Conservation (phyloP, 108 stramenopile genomes). For the Skeletonema tropicum region DNA sequence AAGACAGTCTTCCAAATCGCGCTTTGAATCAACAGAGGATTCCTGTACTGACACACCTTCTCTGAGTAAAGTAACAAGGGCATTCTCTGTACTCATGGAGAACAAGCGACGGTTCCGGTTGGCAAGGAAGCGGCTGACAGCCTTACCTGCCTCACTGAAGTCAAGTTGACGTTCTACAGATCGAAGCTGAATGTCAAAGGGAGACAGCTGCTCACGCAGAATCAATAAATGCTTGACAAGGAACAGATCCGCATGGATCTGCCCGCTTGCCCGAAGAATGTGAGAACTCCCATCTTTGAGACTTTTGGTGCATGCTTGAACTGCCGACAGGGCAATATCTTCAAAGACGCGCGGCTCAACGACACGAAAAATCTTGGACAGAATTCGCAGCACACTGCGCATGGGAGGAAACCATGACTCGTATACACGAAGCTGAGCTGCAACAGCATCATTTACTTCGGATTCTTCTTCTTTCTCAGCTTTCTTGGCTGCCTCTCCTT, state of each 20-base stretch:
- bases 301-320: constrained; percentile 83
- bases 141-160: constrained; percentile 87
- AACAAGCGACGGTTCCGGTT: constrained; percentile 89
- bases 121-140: constrained; percentile 85
- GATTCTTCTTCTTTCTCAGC: constrained; percentile 7
- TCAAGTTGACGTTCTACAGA: constrained; percentile 89
- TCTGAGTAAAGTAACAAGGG: constrained; percentile 80
- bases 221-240: constrained; percentile 89
- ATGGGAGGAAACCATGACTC: constrained; percentile 94
- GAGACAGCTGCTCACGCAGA: constrained; percentile 91
- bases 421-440: constrained; percentile 77
- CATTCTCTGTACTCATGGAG: constrained; percentile 89
- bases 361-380: constrained; percentile 91
- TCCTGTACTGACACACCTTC: constrained; percentile 89
- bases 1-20: constrained; percentile 88
- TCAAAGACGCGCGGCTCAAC: constrained; percentile 94
- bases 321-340: constrained; percentile 83
- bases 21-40: constrained; percentile 86
- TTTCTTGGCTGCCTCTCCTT: constrained; percentile 4
- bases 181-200: constrained; percentile 91
- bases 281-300: constrained; percentile 77
- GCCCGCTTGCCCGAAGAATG: constrained; percentile 66
- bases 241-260: constrained; percentile 87
- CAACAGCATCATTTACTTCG: constrained; percentile 58
- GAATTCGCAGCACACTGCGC: constrained; percentile 80